Evolutionary conservation across 176 grass and related monocot species (phyloP).

Genomic region (Leersia perrieri): DNA sequence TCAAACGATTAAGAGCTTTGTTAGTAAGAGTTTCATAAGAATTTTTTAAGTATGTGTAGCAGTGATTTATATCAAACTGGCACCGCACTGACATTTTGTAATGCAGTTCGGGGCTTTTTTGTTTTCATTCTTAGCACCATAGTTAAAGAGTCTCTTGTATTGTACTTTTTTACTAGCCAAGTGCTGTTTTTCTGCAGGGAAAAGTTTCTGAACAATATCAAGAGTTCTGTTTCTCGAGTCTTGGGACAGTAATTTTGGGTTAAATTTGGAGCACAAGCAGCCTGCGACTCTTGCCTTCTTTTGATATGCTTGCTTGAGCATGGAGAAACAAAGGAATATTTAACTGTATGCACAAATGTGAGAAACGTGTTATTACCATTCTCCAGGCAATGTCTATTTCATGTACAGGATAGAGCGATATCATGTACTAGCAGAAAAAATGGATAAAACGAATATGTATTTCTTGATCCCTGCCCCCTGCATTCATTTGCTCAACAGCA

Average conservation of each 20-base stretch:
- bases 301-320: not conserved
- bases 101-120: not conserved
- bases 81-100: not conserved
- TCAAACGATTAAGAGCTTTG: no score
- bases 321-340: not conserved
- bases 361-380: not conserved
- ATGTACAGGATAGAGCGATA: conserved; percentile 31
- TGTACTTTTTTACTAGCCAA: not conserved
- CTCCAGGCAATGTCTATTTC: not conserved
- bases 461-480: not conserved
- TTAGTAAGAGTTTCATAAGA: no score
- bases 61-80: no score
- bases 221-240: conserved; percentile 51
- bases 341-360: conserved; percentile 7
- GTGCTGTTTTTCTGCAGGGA: conserved; percentile 60
- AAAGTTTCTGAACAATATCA: conserved; percentile 62
- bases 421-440: not conserved
- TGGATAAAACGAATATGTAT: no score
- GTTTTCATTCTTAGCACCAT: not conserved
- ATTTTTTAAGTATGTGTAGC: no score
- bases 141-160: not conserved
- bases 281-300: not conserved
- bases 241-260: conserved; percentile 48
- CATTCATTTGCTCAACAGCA: not conserved
- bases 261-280: not conserved